Conservation (phyloP, 2,329 filamentous ascomycete genomes). For the Pseudopyricularia cyperi region DNA sequence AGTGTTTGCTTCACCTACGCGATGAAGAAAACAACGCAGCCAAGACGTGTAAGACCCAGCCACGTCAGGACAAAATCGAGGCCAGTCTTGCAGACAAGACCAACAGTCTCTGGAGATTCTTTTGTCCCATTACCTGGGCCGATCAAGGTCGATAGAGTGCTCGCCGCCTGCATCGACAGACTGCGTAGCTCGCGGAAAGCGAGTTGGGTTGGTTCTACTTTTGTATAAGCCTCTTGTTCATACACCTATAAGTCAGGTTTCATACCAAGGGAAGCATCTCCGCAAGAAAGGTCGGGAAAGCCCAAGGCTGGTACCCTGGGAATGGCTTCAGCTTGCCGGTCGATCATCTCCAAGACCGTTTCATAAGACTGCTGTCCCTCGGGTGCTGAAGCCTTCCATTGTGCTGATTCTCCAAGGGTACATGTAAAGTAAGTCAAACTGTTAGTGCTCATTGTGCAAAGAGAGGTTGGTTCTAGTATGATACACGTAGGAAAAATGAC, state of each 20-base stretch:
- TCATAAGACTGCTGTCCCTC: neutral
- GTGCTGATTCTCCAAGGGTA: neutral
- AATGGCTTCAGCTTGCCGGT: neutral
- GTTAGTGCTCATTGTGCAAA: neutral
- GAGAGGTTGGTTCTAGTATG: too few relatives aligned
- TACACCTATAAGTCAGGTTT: neutral
- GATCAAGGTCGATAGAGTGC: neutral
- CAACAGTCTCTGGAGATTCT: neutral
- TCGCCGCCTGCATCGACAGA: neutral
- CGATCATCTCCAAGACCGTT: neutral
- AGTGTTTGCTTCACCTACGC: constrained; percentile 29
- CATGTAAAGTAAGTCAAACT: neutral
- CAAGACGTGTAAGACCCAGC: constrained; percentile 44
- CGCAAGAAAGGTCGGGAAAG: neutral
- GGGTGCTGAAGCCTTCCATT: neutral
- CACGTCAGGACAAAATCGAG: constrained; percentile 45
- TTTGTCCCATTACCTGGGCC: neutral
- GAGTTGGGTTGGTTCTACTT: neutral
- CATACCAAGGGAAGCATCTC: neutral
- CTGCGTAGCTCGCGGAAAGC: neutral
- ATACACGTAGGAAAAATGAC: too few relatives aligned
- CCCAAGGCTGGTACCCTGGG: neutral
- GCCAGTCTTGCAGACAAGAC: constrained; percentile 36
- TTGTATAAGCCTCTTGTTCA: neutral
- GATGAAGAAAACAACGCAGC: constrained; percentile 40